Percentiles rank a stretch among this genome's conserved stretches.
Evolutionary conservation across 768 basidiomycete species (phyloP).

Genomic region (Phanerochaete carnosa): DNA sequence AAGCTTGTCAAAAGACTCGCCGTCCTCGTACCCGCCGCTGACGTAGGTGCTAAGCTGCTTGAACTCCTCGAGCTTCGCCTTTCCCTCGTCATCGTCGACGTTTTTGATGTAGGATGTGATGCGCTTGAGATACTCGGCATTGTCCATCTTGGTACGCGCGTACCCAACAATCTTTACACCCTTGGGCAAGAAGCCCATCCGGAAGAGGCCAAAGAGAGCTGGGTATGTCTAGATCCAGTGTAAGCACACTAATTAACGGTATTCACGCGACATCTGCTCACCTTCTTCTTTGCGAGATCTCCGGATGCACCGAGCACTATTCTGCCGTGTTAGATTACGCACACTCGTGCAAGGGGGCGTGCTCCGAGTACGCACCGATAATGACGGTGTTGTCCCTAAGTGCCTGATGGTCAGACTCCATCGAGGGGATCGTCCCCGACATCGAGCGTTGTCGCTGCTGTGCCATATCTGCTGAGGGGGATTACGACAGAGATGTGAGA

Average conservation of each 20-base stretch:
- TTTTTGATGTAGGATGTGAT: slow-evolving; percentile 84
- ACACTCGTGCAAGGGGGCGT: slow-evolving; percentile 11
- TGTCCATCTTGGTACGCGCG: slow-evolving; percentile 93
- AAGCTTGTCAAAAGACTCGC: slow-evolving; percentile 71
- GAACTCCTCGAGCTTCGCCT: slow-evolving; percentile 76
- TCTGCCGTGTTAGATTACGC: not conserved
- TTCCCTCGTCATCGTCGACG: slow-evolving; percentile 55
- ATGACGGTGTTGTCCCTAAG: slow-evolving; percentile 89
- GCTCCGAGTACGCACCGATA: slow-evolving; percentile 57
- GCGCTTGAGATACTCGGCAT: slow-evolving; percentile 81
- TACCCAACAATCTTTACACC: slow-evolving; percentile 93
- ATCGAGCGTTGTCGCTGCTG: slow-evolving; percentile 47
- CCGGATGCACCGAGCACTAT: slow-evolving; percentile 94
- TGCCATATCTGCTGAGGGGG: slow-evolving; percentile 17
- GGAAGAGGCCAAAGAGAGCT: slow-evolving; percentile 88
- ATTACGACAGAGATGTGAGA: slow-evolving; percentile 10
- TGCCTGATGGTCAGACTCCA: slow-evolving; percentile 68
- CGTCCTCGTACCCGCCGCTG: slow-evolving; percentile 86
- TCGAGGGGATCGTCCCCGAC: slow-evolving; percentile 87
- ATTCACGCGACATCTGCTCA: slow-evolving; percentile 20
- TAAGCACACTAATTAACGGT: not conserved
- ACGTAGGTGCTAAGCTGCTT: slow-evolving; percentile 78
- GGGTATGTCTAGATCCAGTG: slow-evolving; percentile 73
- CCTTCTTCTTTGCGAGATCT: slow-evolving; percentile 99
- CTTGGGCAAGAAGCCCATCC: slow-evolving; percentile 73